These are phyloP conservation scores for Eragrostis nindensis DNA, from an alignment of 176 grass and related monocot species.

Conservation along the genomic window DNA sequence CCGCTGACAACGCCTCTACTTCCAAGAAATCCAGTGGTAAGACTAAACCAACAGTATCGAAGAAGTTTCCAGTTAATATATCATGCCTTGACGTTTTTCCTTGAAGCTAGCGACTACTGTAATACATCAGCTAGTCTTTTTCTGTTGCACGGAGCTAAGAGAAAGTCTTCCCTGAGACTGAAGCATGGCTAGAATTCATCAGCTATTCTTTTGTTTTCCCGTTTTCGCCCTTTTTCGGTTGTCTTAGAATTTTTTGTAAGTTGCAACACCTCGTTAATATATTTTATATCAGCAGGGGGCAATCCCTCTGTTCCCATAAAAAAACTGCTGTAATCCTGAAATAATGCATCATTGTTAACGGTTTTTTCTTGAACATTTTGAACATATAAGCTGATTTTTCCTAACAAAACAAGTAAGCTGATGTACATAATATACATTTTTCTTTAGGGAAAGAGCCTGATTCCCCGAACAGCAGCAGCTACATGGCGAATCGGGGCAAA, in stretches of 20 bases:
- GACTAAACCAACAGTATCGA: neutral
- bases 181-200: too few species aligned
- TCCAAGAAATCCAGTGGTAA: neutral
- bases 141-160: too few species aligned
- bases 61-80: neutral
- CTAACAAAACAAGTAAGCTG: neutral
- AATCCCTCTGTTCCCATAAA: too few species aligned
- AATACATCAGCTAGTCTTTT: neutral
- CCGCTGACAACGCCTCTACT: neutral
- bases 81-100: neutral
- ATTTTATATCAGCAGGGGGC: too few species aligned
- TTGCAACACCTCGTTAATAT: too few species aligned
- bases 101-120: neutral
- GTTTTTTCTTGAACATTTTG: neutral
- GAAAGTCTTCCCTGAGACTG: too few species aligned
- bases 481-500: neutral
- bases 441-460: neutral
- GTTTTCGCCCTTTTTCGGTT: too few species aligned
- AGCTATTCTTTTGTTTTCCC: too few species aligned
- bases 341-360: neutral
- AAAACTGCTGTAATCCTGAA: neutral
- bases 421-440: neutral
- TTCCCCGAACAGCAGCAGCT: neutral
- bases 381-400: neutral
- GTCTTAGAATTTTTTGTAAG: too few species aligned